Percentiles rank a stretch among this genome's conserved stretches.
phyloP scores from a whole-genome alignment of 176 grass and related monocot species.

The Eragrostis curvula region DNA sequence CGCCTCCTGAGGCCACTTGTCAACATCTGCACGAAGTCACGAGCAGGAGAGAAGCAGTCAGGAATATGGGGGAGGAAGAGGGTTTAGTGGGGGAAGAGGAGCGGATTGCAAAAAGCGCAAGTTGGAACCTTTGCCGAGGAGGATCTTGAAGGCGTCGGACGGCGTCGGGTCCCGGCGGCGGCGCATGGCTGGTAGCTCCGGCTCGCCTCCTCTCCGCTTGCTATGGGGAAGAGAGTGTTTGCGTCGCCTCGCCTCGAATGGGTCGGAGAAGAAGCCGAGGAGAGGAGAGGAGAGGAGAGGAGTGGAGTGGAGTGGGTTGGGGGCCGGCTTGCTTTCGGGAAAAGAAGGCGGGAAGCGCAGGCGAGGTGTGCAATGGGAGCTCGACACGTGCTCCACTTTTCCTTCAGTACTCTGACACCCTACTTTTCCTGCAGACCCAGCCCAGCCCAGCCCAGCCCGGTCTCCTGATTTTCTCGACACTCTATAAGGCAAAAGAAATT shows the following conservation, averaged over 20 bases:
- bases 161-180: background rate
- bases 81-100: background rate
- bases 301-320: too few species aligned
- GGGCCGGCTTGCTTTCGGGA: background rate
- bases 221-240: background rate
- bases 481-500: too few species aligned
- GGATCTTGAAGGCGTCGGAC: background rate
- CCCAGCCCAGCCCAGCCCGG: too few species aligned
- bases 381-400: background rate
- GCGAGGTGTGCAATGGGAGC: background rate
- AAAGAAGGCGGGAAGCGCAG: slow-evolving; percentile 22
- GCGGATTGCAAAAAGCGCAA: background rate
- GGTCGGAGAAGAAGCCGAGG: slow-evolving; percentile 4
- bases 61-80: background rate
- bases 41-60: background rate
- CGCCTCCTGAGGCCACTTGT: slow-evolving; percentile 8
- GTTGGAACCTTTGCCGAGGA: slow-evolving; percentile 32
- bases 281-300: background rate
- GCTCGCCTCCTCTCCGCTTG: background rate
- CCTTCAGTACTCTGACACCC: too few species aligned
- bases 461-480: too few species aligned
- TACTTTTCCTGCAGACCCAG: too few species aligned
- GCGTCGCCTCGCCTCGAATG: background rate
- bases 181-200: slow-evolving; percentile 2
- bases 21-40: background rate